Conservation (phyloP, 2,329 filamentous ascomycete genomes). For the Leptographium procerum region DNA sequence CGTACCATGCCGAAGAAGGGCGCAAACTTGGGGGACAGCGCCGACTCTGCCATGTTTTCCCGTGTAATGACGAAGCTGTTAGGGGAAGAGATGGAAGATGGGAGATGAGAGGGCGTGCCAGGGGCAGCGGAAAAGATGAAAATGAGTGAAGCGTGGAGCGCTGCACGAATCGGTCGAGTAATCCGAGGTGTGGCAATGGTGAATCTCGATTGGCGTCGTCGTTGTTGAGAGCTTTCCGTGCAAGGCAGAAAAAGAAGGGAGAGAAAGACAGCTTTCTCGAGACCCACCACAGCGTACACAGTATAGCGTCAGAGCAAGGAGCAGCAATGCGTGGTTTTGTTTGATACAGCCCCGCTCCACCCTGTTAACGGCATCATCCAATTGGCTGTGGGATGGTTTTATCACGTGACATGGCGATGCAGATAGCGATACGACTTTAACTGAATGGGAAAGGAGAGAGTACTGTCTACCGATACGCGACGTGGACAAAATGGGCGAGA, state of each 20-base stretch:
- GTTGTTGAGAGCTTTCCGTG: background rate
- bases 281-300: background rate
- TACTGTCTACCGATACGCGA: background rate
- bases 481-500: background rate
- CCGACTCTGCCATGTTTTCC: slow-evolving; percentile 34
- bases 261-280: slow-evolving; percentile 1
- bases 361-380: background rate
- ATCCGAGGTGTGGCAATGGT: background rate
- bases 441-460: background rate
- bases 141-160: background rate
- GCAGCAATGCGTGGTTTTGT: slow-evolving; percentile 1
- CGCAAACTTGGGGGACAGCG: slow-evolving; percentile 67
- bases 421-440: background rate
- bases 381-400: background rate
- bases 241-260: slow-evolving; percentile 1
- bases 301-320: background rate
- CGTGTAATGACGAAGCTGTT: background rate
- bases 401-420: background rate
- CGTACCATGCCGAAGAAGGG: slow-evolving; percentile 82
- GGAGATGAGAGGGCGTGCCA: background rate
- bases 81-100: background rate
- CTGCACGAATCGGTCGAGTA: background rate
- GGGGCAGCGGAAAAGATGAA: background rate
- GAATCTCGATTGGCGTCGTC: background rate
- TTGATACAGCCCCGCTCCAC: background rate